Evolutionary conservation across 1,284 basidiomycete genomes (phyloP).

Genomic region (Trichosporon asahii): DNA sequence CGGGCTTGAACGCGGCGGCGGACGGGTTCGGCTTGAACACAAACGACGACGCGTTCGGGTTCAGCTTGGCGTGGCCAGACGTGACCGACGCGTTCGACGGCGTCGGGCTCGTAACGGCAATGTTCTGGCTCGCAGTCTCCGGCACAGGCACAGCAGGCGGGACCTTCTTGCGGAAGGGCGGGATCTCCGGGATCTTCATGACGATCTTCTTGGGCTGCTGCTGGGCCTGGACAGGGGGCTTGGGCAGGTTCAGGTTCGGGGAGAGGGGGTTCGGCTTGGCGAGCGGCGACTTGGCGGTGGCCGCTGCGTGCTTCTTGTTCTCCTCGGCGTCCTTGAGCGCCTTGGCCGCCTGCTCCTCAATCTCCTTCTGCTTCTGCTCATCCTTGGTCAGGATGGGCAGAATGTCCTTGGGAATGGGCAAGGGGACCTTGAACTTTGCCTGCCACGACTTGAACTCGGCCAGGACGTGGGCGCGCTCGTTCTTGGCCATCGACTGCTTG

Average conservation of each 20-base stretch:
- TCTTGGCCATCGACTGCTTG: conserved; percentile 83
- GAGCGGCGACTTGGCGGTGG: conserved; percentile 23
- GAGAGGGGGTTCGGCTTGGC: conserved; percentile 20
- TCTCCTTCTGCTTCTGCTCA: conserved; percentile 76
- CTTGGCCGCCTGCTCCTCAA: conserved; percentile 71
- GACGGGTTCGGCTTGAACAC: conserved; percentile 62
- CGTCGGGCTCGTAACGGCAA: conserved; percentile 53
- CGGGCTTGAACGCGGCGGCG: conserved; percentile 55
- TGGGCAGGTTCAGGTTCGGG: conserved; percentile 22
- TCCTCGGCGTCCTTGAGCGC: conserved; percentile 60
- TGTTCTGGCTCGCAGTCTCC: conserved; percentile 41
- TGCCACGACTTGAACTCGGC: conserved; percentile 90
- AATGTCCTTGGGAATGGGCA: conserved; percentile 89
- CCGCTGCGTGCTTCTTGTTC: conserved; percentile 50
- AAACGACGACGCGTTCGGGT: conserved; percentile 66
- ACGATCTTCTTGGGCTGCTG: conserved; percentile 44
- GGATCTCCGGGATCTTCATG: conserved; percentile 76
- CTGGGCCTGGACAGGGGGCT: conserved; percentile 17
- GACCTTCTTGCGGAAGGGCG: conserved; percentile 66
- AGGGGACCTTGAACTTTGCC: conserved; percentile 89
- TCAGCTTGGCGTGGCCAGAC: conserved; percentile 59
- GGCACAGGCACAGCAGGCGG: conserved; percentile 36
- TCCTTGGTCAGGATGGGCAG: conserved; percentile 89
- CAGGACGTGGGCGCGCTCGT: conserved; percentile 61
- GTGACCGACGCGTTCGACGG: conserved; percentile 45